phyloP scores from a whole-genome alignment of 768 basidiomycete species.

The Crassisporium funariophilum region DNA sequence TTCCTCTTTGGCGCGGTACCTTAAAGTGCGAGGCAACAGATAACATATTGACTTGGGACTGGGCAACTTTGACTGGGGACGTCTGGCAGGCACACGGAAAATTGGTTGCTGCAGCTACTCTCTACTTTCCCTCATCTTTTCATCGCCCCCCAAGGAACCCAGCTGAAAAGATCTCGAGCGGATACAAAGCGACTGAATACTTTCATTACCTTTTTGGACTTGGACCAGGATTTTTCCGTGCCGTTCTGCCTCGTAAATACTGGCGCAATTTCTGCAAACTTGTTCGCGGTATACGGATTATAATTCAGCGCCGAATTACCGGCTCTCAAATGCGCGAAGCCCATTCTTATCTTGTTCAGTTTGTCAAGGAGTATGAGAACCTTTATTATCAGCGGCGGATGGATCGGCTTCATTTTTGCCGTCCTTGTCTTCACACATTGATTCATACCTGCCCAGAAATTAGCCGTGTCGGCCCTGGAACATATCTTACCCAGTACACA shows the following conservation, averaged over 20 bases:
- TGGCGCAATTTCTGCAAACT: slow-evolving; percentile 26
- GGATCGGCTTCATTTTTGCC: slow-evolving; percentile 30
- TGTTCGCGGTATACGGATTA: slow-evolving; percentile 23
- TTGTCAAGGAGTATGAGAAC: slow-evolving; percentile 33
- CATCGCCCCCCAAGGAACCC: slow-evolving; percentile 15
- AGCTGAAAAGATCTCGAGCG: slow-evolving; percentile 30
- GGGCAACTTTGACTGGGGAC: slow-evolving; percentile 1
- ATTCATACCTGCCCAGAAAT: slow-evolving; percentile 21
- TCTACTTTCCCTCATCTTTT: slow-evolving; percentile 14
- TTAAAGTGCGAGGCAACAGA: slow-evolving; percentile 1
- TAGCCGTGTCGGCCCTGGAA: not conserved
- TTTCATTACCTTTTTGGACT: slow-evolving; percentile 29
- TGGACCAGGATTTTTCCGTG: slow-evolving; percentile 28
- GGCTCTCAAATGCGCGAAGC: slow-evolving; percentile 20
- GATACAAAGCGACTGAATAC: slow-evolving; percentile 37
- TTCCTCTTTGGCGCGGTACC: slow-evolving; percentile 2
- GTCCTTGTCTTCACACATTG: slow-evolving; percentile 31
- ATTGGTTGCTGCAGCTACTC: slow-evolving; percentile 7
- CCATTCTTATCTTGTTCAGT: slow-evolving; percentile 25
- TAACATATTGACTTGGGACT: slow-evolving; percentile 8
- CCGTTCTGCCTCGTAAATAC: slow-evolving; percentile 15
- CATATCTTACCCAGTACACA: slow-evolving; percentile 9
- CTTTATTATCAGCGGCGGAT: slow-evolving; percentile 32
- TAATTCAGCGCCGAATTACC: slow-evolving; percentile 22
- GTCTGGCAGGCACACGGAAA: slow-evolving; percentile 1